These are phyloP conservation scores for Cerrena zonata DNA, from an alignment of 1,284 basidiomycete species.

Conservation along the genomic window DNA sequence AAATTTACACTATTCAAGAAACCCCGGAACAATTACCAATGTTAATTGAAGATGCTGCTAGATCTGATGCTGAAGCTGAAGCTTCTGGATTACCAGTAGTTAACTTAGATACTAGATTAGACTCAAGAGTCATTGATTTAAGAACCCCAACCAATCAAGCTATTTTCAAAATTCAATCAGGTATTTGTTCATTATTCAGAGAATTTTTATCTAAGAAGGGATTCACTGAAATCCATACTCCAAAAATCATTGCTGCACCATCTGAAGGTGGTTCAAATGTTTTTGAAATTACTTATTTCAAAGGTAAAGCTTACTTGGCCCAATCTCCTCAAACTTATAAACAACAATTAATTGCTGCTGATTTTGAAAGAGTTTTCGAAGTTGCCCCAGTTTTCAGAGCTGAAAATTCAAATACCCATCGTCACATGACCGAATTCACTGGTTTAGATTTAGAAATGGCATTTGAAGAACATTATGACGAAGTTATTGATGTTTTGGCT, in stretches of 20 bases:
- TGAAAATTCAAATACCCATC: constrained; percentile 96
- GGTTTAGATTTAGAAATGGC: constrained; percentile 99
- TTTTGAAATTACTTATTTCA: constrained; percentile 98
- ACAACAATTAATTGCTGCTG: constrained; percentile 98
- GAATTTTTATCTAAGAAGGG: constrained; percentile 72
- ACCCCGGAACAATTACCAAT: constrained; percentile 82
- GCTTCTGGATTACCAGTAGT: constrained; percentile 68
- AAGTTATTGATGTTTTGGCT: constrained; percentile 85
- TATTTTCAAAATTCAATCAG: constrained; percentile 89
- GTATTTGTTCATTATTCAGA: constrained; percentile 85
- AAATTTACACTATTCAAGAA: constrained; percentile 80
- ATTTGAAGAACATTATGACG: constrained; percentile 97
- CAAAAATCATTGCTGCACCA: constrained; percentile 94
- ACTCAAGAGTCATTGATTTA: constrained; percentile 92
- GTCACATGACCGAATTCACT: constrained; percentile 98
- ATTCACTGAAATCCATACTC: constrained; percentile 94
- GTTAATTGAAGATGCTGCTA: constrained; percentile 86
- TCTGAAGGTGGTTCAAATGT: constrained; percentile 96
- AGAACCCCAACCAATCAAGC: constrained; percentile 96
- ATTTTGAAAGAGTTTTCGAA: constrained; percentile 97
- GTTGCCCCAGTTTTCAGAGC: constrained; percentile 95
- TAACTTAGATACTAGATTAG: constrained; percentile 86
- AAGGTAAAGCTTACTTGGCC: constrained; percentile 88
- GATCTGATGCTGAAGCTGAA: constrained; percentile 76
- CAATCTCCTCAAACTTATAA: constrained; percentile 97